Evolutionary conservation across 192 early-diverging fungal genomes (phyloP), one percentile per base, ranked within the genome.

Genomic region (Linnemannia elongata): DNA sequence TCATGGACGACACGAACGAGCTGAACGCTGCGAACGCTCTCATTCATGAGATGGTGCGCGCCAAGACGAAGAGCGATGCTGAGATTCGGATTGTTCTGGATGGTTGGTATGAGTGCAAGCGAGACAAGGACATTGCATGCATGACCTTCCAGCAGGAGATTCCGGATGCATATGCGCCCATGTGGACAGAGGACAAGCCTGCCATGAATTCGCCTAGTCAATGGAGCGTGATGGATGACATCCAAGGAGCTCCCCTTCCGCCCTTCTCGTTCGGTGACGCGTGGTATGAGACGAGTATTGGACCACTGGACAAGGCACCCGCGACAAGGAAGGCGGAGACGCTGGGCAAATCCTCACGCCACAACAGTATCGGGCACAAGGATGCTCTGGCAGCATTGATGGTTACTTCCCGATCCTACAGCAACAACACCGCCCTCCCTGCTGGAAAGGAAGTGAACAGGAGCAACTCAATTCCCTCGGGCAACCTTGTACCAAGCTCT

Each of bases 1-100:
- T 81, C 42, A 87, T 87, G 85, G 85, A 87, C 45, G 85, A 87
- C 69, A 78, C 85, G 0, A 87, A 87, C 41, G 85, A 87, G 75
- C 52, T 87, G 55, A 87, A 87, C 66, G 79, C 85, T 33, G 73
- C 79, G 9, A 81, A 42, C 35, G 85, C 85, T 3, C 72, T 87
- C 63, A 73, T 81, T 38, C 79, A 87, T 35, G 85, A 87, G 66
- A 81, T 87, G 71, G 68, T 81, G 18, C 79, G 71, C 30, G 79
- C 85, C 4, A 87, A 87, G 49, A 57, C 85, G 12, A 87, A 81
- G 72, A 87, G 85, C 38, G 85, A 87, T 77, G 72, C 85, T 18
- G 85, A 87, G 44, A 87, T 87, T 9, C 75, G 72, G 17, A 87
- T 87, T 35, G 72, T 87, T 3, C 57, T 87, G 13, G 85, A 87